Conservation (phyloP, 1,284 basidiomycete genomes). For the Fomitopsis betulina region DNA sequence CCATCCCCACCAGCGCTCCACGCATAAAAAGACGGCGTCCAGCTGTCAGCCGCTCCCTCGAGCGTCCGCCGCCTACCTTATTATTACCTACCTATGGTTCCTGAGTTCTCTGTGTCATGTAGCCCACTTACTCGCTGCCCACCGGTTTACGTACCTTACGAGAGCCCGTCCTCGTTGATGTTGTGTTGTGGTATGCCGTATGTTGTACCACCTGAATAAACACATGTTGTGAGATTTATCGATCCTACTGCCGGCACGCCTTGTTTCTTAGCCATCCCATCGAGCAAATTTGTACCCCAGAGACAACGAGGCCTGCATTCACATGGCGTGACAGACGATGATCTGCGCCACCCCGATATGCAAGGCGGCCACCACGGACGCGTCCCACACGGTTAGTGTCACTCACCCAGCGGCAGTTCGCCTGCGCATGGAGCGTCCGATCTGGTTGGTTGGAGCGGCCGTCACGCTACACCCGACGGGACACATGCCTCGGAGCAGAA, state of each 20-base stretch:
- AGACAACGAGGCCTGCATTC: not conserved
- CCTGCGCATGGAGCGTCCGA: not conserved
- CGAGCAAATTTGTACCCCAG: not conserved
- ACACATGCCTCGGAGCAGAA: not conserved
- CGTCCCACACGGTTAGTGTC: not conserved
- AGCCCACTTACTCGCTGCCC: not conserved
- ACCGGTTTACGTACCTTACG: not conserved
- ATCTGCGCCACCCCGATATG: not conserved
- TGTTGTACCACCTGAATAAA: not conserved
- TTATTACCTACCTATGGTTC: not conserved
- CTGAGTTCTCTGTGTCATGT: not conserved
- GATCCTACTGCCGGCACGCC: not conserved
- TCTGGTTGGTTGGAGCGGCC: not conserved
- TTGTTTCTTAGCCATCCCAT: not conserved
- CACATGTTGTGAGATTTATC: too few relatives aligned
- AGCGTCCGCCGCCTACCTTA: not conserved
- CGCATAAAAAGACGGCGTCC: constrained; percentile 7
- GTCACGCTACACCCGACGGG: not conserved
- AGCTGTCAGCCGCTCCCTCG: constrained; percentile 7
- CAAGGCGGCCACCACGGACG: not conserved
- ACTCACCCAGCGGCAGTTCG: not conserved
- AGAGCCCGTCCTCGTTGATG: not conserved
- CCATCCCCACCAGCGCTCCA: not conserved
- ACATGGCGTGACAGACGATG: not conserved
- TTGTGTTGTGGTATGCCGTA: not conserved